Percentiles rank a stretch among this genome's conserved stretches.
These are phyloP conservation scores for Amanita polypyramis DNA, from an alignment of 768 basidiomycete species.

Conservation along the genomic window DNA sequence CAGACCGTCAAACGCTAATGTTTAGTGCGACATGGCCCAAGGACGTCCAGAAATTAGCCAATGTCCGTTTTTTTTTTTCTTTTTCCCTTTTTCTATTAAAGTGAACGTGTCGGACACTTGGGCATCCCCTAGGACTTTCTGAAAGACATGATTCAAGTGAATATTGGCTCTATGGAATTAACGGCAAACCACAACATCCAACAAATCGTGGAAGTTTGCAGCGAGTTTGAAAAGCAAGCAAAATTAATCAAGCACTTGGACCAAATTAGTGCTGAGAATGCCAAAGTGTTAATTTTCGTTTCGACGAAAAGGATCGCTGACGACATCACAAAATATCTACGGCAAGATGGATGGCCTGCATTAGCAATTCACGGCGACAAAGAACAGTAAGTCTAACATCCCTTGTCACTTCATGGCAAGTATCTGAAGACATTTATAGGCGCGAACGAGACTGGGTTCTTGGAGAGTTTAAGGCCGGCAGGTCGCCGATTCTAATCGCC, in stretches of 20 bases:
- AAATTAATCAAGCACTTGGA: constrained; percentile 97
- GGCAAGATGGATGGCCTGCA: constrained; percentile 99
- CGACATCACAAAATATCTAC: constrained; percentile 95
- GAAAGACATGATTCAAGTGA: constrained; percentile 94
- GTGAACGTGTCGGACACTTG: constrained; percentile 2
- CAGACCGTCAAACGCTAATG: constrained; percentile 97
- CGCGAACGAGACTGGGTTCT: constrained; percentile 99
- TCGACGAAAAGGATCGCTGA: constrained; percentile 97
- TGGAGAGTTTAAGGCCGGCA: constrained; percentile 95
- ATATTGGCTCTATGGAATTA: constrained; percentile 97
- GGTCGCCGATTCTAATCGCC: constrained; percentile 95
- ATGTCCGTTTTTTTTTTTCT: constrained; percentile 31
- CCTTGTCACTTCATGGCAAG: background rate
- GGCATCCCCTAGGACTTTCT: constrained; percentile 67
- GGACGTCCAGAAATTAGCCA: constrained; percentile 96
- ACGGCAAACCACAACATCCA: constrained; percentile 97
- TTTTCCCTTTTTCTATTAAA: background rate
- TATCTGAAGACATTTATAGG: constrained; percentile 24
- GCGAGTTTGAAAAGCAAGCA: constrained; percentile 93
- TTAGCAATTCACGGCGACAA: constrained; percentile 99
- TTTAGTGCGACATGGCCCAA: constrained; percentile 99
- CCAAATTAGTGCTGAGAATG: constrained; percentile 91
- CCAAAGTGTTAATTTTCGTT: constrained; percentile 98
- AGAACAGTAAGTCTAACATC: constrained; percentile 72
- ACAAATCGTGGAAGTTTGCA: constrained; percentile 93